These are phyloP conservation scores for Ustilago trichophora DNA, from an alignment of 1,284 basidiomycete species.

Conservation along the genomic window DNA sequence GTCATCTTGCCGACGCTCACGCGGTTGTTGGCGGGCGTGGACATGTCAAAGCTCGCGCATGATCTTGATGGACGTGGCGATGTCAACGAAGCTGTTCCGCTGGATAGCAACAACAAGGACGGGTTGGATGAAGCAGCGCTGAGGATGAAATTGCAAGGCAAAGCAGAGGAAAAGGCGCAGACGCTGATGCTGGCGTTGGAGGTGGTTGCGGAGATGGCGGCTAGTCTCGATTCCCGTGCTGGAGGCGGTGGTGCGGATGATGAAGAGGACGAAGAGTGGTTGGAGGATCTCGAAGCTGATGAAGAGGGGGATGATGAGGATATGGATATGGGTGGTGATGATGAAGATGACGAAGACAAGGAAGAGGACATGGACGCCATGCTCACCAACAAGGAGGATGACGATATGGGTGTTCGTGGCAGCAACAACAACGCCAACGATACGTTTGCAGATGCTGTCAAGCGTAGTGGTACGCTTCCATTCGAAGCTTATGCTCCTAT, in stretches of 20 bases:
- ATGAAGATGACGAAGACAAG: conserved; percentile 3
- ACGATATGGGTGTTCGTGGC: conserved; percentile 23
- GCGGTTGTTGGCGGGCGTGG: conserved; percentile 14
- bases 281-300: conserved; percentile 35
- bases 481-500: conserved; percentile 32
- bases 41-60: conserved; percentile 35
- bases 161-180: conserved; percentile 50
- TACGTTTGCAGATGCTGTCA: conserved; percentile 43
- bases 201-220: conserved; percentile 56
- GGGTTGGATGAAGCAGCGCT: conserved; percentile 21
- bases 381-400: conserved; percentile 9
- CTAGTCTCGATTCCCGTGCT: conserved; percentile 19
- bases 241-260: conserved; percentile 1
- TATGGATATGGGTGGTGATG: background rate
- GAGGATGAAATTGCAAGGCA: conserved; percentile 31
- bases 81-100: conserved; percentile 12
- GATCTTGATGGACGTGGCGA: conserved; percentile 33
- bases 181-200: conserved; percentile 57
- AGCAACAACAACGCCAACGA: background rate
- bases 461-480: conserved; percentile 20
- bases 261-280: conserved; percentile 30
- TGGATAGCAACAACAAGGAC: background rate
- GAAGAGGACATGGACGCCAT: background rate
- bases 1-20: conserved; percentile 28
- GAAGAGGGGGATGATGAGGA: conserved; percentile 19